Base-by-base conservation (phyloP, 176 grass and related monocot genomes). In the Poa annua region DNA sequence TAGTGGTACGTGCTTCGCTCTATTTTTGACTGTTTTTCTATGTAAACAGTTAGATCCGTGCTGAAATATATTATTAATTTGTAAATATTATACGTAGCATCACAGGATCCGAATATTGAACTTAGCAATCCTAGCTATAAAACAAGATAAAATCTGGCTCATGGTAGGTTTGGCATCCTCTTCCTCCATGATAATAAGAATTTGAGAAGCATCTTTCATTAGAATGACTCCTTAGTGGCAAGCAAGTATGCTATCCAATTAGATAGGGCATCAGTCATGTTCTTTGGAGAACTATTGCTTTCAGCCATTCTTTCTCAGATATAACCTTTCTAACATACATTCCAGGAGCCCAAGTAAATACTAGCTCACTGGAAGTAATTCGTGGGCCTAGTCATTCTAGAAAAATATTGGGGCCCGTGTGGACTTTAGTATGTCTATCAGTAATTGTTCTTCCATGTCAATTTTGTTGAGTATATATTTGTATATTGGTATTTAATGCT, bases 1-100 rank as follows among this genome's bases (percentile, higher is more conserved):
- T 98, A 78, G 92, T 86, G 91, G 96, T 98, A 86, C 84, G 72
- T 90, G 42, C 48, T 70, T 87, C 8, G 1, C 66, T 70, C 57
- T 74, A 50, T 25, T 79, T 85, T 3, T 66, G 70, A 74, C 16
- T 17, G 1, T 86, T 78, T 67, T 17, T 16, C 25, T 5, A 50
- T 74, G 7, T 32, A 74, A 51, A 15, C 14, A 74, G 45, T 32
- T 51, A 19, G 71, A 74, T 9, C 22, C 45, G 8, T 51, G 3
- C 14, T 51, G 6, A 47, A 73, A 72, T 49, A 73, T 29, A 49
- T 49, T 26, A 73, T 22, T 50, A 32, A 32, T 16, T 2, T 29
- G 50, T 73, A 17, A 29, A 32, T 26, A 32, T 10, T 49, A 73
- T 29, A 9, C 8, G 0, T 51, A 74, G 13, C 24, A 73, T 48